Conservation (phyloP, 768 basidiomycete species). For the Amanita thiersii region DNA sequence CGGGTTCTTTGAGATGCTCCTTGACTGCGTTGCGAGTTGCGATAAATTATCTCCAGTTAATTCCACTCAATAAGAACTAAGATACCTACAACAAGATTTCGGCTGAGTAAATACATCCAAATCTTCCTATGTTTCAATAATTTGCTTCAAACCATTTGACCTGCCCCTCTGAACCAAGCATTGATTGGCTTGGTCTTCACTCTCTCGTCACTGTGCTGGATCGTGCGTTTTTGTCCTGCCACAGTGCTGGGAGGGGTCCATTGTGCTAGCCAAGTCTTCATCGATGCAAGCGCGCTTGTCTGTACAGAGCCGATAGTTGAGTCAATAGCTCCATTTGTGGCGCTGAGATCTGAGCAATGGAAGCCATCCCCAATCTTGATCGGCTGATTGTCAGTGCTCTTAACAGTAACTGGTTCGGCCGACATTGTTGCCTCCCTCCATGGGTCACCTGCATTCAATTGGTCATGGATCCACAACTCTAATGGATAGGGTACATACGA, state of each 20-base stretch:
- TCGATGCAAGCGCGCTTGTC: constrained; percentile 37
- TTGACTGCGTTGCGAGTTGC: constrained; percentile 49
- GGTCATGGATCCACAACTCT: not conserved
- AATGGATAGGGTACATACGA: constrained; percentile 32
- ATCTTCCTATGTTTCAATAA: too few species aligned
- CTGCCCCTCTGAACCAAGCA: constrained; percentile 10
- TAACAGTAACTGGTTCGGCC: constrained; percentile 35
- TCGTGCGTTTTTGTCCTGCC: not conserved
- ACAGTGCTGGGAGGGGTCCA: constrained; percentile 20
- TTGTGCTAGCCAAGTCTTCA: constrained; percentile 51
- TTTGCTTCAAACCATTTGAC: not conserved
- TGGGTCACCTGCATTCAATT: constrained; percentile 45
- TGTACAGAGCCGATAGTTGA: constrained; percentile 48
- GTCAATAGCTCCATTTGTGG: constrained; percentile 33
- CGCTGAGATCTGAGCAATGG: constrained; percentile 56
- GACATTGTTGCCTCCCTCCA: constrained; percentile 68
- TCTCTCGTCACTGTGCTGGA: constrained; percentile 1
- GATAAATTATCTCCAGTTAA: constrained; percentile 24
- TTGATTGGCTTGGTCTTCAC: constrained; percentile 9
- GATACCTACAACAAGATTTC: too few species aligned
- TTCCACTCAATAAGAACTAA: too few species aligned
- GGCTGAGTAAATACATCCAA: too few species aligned
- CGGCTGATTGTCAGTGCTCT: constrained; percentile 45
- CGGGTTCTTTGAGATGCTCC: constrained; percentile 57
- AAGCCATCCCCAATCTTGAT: constrained; percentile 56